Conservation (phyloP, 306 rosid species). For the Casuarina cunninghamiana region DNA sequence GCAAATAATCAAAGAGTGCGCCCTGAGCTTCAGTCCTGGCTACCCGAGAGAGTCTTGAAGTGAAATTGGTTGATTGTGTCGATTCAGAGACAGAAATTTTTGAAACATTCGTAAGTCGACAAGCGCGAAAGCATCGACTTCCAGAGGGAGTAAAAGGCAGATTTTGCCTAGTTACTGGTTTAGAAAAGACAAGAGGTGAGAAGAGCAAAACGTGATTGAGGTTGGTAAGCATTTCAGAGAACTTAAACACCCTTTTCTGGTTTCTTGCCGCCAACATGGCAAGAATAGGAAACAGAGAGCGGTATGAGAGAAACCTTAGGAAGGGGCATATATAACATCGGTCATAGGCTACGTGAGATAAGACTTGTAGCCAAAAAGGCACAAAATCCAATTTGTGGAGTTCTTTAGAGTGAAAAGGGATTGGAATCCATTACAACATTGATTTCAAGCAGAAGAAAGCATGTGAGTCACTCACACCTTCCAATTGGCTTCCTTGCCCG, state of each 20-base stretch:
- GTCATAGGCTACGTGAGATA: background rate
- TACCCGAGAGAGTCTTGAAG: conserved; percentile 33
- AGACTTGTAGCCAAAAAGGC: background rate
- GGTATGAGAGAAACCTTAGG: background rate
- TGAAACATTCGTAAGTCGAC: conserved; percentile 17
- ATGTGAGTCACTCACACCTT: background rate
- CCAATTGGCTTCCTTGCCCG: no score
- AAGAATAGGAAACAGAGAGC: background rate
- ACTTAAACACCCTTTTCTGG: conserved; percentile 19
- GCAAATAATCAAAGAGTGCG: conserved; percentile 62
- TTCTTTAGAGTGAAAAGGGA: background rate
- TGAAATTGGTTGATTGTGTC: conserved; percentile 2
- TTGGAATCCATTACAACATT: background rate
- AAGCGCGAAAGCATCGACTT: conserved; percentile 27
- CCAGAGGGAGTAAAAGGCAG: conserved; percentile 26
- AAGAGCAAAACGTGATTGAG: conserved; percentile 26
- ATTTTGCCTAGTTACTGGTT: conserved; percentile 27
- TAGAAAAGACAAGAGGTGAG: conserved; percentile 21
- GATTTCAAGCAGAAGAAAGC: background rate
- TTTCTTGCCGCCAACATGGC: conserved; percentile 31
- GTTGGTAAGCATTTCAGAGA: conserved; percentile 38
- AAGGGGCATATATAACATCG: background rate
- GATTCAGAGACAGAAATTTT: conserved; percentile 16
- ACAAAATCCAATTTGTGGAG: background rate
- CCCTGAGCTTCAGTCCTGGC: conserved; percentile 47